Base-by-base conservation (phyloP, 2,329 filamentous ascomycete genomes). In the Neofusicoccum cordaticola region DNA sequence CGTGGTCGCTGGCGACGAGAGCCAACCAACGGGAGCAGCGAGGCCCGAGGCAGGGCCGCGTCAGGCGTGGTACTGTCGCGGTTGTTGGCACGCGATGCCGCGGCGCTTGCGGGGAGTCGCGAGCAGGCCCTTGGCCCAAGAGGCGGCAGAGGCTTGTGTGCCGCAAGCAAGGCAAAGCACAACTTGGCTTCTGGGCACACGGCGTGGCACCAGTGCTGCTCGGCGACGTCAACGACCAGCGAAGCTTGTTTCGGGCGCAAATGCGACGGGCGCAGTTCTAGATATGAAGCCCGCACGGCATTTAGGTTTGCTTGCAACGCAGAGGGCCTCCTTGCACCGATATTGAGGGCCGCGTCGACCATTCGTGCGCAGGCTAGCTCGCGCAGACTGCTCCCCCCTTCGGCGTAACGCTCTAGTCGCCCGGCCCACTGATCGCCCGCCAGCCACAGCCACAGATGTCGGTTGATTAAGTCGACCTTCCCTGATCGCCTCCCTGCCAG, bases 401-500 rank as follows among this genome's bases (percentile, higher is more conserved):
- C 58, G 58, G 45, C 58, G 44, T 51, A 13, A 41, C 53, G 39
- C 53, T 39, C 35, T 17, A 22, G 6, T 50, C 47, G 47, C 19
- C 45, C 17, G 58, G 47, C 47, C 58, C 44, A 51, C 45, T 22
- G 44, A 62, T 61, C 57, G 39, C 44, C 57, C 27, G 56, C 27
- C 22, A 51, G 56, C 41, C 56, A 60, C 56, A 47, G 56, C 31
- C 50, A 44, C 41, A 44, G 41, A 11, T 39, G 27, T 19, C 9
- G 17, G 45, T 48, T 51, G 47, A 51, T 51, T 51, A 51, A 51
- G 47, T 37, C 31, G 22, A 19, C 56, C 39, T 45, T 34, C 53
- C 56, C 52, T 51, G 48, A 44, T 57, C 37, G 27, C 53, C 53
- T 58, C 53, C 53, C 42, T 45, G 56, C n/a, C 42, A 42, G n/a